Evolutionary conservation across 768 basidiomycete species (phyloP).

Genomic region (Russula brevipes): DNA sequence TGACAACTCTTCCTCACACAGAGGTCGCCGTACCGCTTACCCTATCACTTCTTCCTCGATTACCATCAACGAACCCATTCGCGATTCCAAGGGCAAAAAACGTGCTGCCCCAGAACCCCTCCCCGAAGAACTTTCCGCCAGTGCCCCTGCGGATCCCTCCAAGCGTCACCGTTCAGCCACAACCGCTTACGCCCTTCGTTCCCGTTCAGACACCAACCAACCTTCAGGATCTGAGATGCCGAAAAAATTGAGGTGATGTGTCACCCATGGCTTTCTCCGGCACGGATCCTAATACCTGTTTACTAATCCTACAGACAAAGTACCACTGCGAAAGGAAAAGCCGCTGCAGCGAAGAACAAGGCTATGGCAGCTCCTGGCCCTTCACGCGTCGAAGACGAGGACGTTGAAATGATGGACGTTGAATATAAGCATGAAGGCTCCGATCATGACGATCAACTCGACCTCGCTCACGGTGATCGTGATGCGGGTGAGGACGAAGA

Average conservation of each 20-base stretch:
- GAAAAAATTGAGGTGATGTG: slow-evolving; percentile 60
- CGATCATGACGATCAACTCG: slow-evolving; percentile 45
- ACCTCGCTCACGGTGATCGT: slow-evolving; percentile 43
- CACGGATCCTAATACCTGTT: slow-evolving; percentile 5
- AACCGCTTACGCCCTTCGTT: slow-evolving; percentile 61
- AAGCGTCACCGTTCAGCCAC: slow-evolving; percentile 57
- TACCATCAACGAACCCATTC: slow-evolving; percentile 70
- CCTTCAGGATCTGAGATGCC: slow-evolving; percentile 55
- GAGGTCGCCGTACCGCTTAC: slow-evolving; percentile 55
- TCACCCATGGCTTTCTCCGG: background rate
- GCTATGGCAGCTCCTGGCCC: slow-evolving; percentile 54
- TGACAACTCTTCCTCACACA: slow-evolving; percentile 30
- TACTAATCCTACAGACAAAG: slow-evolving; percentile 41
- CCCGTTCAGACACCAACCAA: slow-evolving; percentile 41
- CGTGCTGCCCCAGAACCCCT: slow-evolving; percentile 69
- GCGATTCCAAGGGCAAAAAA: slow-evolving; percentile 88
- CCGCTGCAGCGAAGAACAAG: slow-evolving; percentile 48
- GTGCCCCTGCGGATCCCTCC: slow-evolving; percentile 41
- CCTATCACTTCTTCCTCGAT: slow-evolving; percentile 39
- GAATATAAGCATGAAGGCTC: slow-evolving; percentile 46
- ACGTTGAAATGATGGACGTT: slow-evolving; percentile 71
- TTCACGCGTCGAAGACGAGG: slow-evolving; percentile 62
- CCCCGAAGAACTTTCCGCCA: slow-evolving; percentile 56
- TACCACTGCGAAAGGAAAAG: slow-evolving; percentile 36
- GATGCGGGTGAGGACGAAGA: slow-evolving; percentile 47